Evolutionary conservation across 257 asterid genomes (phyloP).

Genomic region (Buddleja alternifolia): DNA sequence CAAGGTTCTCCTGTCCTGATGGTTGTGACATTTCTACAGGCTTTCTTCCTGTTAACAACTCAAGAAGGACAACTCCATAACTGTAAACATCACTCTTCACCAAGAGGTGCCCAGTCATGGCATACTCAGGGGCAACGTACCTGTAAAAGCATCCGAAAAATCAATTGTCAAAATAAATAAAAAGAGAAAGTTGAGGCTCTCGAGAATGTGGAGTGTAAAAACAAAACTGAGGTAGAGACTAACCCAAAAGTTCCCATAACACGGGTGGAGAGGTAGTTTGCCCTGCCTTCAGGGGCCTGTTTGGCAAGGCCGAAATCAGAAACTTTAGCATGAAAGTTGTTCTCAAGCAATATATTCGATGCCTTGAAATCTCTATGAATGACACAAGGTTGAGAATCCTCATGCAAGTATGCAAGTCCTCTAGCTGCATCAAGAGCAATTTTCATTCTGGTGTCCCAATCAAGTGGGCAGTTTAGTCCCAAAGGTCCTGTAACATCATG

Average conservation of each 20-base stretch:
- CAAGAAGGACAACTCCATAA: conserved; percentile 96
- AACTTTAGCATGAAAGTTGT: conserved; percentile 90
- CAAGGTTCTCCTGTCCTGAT: conserved; percentile 95
- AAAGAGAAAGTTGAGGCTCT: too few relatives aligned
- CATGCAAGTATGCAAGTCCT: conserved; percentile 97
- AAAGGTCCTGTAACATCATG: conserved; percentile 69
- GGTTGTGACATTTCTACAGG: conserved; percentile 99
- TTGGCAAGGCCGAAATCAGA: conserved; percentile 98
- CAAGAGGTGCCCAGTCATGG: conserved; percentile 96
- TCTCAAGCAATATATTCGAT: conserved; percentile 92
- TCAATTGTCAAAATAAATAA: conserved; percentile 1
- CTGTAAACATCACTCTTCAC: conserved; percentile 99
- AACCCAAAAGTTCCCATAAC: conserved; percentile 99
- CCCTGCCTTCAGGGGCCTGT: conserved; percentile 96
- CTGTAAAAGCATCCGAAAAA: conserved; percentile 43
- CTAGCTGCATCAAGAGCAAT: conserved; percentile 98
- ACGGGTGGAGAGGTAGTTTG: conserved; percentile 89
- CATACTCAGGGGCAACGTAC: conserved; percentile 97
- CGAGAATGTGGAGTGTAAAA: too few relatives aligned
- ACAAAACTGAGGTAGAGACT: too few relatives aligned
- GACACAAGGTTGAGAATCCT: conserved; percentile 98
- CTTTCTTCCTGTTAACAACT: conserved; percentile 86
- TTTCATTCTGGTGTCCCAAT: conserved; percentile 97
- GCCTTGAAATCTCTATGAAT: conserved; percentile 98
- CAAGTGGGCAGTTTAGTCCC: conserved; percentile 93